A percentile compares a stretch with the other conserved stretches of the same genome.
These are phyloP conservation scores for Nakataea oryzae DNA, from an alignment of 2,329 filamentous ascomycete genomes.

Conservation along the genomic window DNA sequence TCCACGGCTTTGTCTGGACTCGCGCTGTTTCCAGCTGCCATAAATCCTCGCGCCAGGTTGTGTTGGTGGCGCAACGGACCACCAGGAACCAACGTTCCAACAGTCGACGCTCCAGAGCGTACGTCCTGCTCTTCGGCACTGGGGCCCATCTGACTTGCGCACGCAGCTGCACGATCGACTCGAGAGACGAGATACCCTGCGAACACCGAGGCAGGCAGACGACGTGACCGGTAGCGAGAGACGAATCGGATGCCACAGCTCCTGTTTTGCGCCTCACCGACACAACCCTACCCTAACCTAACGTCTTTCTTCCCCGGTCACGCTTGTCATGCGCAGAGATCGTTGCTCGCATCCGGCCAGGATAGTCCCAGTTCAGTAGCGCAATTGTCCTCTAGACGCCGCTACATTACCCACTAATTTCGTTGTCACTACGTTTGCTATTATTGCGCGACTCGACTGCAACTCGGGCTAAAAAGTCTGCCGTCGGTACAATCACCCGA, in stretches of 20 bases:
- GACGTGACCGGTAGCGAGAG: neutral
- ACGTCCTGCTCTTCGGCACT: neutral
- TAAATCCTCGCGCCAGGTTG: neutral
- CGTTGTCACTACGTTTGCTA: neutral
- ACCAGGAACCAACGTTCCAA: neutral
- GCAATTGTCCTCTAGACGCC: constrained; percentile 1
- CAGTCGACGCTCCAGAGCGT: neutral
- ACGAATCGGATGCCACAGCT: constrained; percentile 3
- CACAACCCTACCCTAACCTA: neutral
- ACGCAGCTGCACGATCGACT: neutral
- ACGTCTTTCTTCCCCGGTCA: neutral
- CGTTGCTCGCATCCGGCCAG: constrained; percentile 1
- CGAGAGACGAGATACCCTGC: neutral
- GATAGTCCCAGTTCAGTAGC: constrained; percentile 5
- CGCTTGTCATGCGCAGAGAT: constrained; percentile 4
- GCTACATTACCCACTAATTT: constrained; percentile 3
- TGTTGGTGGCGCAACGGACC: neutral
- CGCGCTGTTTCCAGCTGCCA: neutral
- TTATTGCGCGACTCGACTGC: constrained; percentile 1
- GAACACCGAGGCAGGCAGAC: neutral
- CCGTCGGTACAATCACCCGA: neutral
- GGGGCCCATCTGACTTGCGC: neutral
- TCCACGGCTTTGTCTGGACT: neutral
- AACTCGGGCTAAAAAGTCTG: neutral
- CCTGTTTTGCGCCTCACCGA: neutral